Conservation (phyloP, 805 yeast genomes). For the Candida sphagnicola region DNA sequence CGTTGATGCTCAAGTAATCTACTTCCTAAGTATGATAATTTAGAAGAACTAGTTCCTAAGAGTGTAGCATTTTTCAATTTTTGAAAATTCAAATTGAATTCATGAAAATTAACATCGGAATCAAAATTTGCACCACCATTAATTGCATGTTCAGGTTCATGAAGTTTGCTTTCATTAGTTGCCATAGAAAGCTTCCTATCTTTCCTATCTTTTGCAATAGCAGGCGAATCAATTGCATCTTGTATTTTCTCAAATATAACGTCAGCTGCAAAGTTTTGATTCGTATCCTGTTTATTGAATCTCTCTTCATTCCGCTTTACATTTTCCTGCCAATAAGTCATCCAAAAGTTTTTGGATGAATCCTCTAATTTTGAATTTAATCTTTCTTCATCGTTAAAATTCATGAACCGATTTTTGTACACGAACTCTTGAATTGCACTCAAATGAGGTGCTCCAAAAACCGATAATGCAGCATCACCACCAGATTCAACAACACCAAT, state of each 20-base stretch:
- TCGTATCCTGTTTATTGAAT: slow-evolving; percentile 34
- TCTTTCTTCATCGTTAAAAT: slow-evolving; percentile 21
- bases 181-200: background rate
- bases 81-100: slow-evolving; percentile 9
- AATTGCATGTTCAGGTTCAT: slow-evolving; percentile 10
- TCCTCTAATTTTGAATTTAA: slow-evolving; percentile 28
- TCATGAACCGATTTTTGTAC: slow-evolving; percentile 47
- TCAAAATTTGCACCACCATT: slow-evolving; percentile 18
- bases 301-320: slow-evolving; percentile 32
- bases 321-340: slow-evolving; percentile 45
- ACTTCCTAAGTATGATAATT: slow-evolving; percentile 56
- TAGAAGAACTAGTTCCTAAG: slow-evolving; percentile 62
- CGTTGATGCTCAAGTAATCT: slow-evolving; percentile 50
- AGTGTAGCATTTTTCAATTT: slow-evolving; percentile 32
- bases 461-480: slow-evolving; percentile 11
- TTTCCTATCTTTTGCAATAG: background rate
- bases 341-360: slow-evolving; percentile 48
- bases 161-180: background rate
- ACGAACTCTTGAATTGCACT: slow-evolving; percentile 48
- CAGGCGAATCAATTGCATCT: background rate
- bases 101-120: slow-evolving; percentile 16
- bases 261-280: slow-evolving; percentile 19
- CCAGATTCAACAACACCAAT: slow-evolving; percentile 32
- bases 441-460: slow-evolving; percentile 61
- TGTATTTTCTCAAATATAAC: slow-evolving; percentile 4